Conservation (phyloP, 2,329 filamentous ascomycete species). For the Beauveria medogensis region DNA sequence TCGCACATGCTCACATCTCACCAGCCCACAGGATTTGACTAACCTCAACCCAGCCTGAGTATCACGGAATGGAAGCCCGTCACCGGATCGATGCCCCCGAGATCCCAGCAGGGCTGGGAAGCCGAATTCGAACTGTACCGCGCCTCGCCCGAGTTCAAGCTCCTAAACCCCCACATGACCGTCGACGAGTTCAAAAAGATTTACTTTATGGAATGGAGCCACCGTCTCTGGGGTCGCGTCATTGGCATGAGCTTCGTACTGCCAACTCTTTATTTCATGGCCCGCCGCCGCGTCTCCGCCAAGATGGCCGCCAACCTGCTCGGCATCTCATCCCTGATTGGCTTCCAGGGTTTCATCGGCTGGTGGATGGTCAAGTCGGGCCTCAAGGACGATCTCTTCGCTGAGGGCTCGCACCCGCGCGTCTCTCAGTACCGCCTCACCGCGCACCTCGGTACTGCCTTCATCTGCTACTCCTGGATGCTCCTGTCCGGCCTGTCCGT, state of each 20-base stretch:
- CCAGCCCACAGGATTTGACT: not conserved
- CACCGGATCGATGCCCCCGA: constrained; percentile 81
- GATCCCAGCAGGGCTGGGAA: constrained; percentile 75
- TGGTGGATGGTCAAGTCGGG: constrained; percentile 99
- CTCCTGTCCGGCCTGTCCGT: constrained; percentile 79
- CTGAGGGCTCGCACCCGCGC: constrained; percentile 79
- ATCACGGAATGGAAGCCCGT: constrained; percentile 99
- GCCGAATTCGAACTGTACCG: constrained; percentile 90
- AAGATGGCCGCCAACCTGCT: constrained; percentile 69
- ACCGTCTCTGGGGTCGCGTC: constrained; percentile 87
- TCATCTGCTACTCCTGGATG: constrained; percentile 92
- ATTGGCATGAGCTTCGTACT: constrained; percentile 85
- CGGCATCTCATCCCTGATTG: constrained; percentile 83
- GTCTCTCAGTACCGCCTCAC: constrained; percentile 93
- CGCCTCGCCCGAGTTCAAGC: constrained; percentile 83
- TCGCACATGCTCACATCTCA: not conserved
- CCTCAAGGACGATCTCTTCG: constrained; percentile 90
- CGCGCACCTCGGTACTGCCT: constrained; percentile 82
- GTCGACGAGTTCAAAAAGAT: constrained; percentile 95
- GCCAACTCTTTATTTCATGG: constrained; percentile 82
- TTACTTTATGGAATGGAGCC: constrained; percentile 99
- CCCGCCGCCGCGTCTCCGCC: constrained; percentile 65
- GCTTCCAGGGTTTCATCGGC: constrained; percentile 88
- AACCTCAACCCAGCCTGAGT: constrained; percentile 56
- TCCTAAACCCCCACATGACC: constrained; percentile 88